These are phyloP conservation scores for Phytophthora sojae DNA, from an alignment of 352 stramenopile genomes.

Conservation along the genomic window DNA sequence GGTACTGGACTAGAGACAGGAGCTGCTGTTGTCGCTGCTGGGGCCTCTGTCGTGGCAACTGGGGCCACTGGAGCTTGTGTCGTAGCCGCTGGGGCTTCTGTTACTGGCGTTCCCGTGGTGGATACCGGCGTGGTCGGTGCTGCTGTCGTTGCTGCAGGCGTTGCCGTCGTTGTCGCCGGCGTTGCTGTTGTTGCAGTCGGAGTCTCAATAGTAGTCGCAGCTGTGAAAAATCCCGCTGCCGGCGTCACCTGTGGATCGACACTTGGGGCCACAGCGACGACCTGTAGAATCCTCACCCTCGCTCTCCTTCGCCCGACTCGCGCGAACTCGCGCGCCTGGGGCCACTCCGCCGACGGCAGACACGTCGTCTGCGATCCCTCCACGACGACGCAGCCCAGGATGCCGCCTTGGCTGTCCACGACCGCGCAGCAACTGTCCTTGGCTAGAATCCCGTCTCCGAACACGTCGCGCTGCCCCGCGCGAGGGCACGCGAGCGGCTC, in stretches of 20 bases:
- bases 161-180: not conserved
- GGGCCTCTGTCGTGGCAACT: constrained; percentile 4
- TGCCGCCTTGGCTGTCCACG: constrained; percentile 29
- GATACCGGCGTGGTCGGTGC: too few species aligned
- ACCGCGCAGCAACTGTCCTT: constrained; percentile 58
- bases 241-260: constrained; percentile 1
- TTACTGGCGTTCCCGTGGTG: not conserved
- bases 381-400: constrained; percentile 44
- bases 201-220: not conserved
- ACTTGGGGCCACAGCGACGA: constrained; percentile 2
- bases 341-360: constrained; percentile 34
- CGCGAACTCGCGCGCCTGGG: constrained; percentile 8
- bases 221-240: not conserved
- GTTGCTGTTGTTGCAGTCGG: not conserved
- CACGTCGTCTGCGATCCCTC: constrained; percentile 32
- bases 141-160: not conserved
- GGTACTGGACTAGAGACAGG: not conserved
- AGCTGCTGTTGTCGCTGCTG: not conserved
- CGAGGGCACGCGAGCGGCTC: constrained; percentile 44
- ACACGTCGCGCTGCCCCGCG: constrained; percentile 32
- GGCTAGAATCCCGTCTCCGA: constrained; percentile 25
- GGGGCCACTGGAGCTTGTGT: constrained; percentile 9
- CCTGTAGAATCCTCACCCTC: constrained; percentile 14
- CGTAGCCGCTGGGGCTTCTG: constrained; percentile 2
- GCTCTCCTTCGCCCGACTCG: constrained; percentile 16